Evolutionary conservation across 768 basidiomycete genomes (phyloP).

Genomic region (Sistotremastrum niveocremeum): DNA sequence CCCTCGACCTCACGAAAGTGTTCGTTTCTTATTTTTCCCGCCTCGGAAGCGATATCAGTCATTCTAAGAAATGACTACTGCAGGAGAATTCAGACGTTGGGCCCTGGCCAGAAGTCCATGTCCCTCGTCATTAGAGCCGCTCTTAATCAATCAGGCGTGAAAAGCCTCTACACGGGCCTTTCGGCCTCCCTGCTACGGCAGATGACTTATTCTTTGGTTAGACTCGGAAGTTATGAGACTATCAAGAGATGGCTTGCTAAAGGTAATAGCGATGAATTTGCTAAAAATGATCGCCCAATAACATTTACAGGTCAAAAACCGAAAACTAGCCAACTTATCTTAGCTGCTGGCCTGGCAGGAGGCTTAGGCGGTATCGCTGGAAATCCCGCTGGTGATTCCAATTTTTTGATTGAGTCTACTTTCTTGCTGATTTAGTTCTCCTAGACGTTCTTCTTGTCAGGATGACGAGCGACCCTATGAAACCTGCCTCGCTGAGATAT

Average conservation of each 20-base stretch:
- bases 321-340: conserved; percentile 40
- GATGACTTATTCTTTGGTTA: conserved; percentile 84
- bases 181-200: conserved; percentile 76
- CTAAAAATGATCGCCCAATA: conserved; percentile 25
- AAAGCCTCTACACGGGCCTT: conserved; percentile 68
- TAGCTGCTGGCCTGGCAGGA: conserved; percentile 60
- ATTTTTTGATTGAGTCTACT: background rate
- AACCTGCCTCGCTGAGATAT: conserved; percentile 60
- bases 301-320: conserved; percentile 13
- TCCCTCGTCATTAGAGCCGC: conserved; percentile 50
- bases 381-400: conserved; percentile 56
- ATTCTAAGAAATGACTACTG: background rate
- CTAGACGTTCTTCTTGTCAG: conserved; percentile 62
- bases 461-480: conserved; percentile 79
- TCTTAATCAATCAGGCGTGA: conserved; percentile 51
- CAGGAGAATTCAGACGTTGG: conserved; percentile 75
- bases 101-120: conserved; percentile 47
- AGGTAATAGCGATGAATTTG: conserved; percentile 8
- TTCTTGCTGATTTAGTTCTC: background rate
- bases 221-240: conserved; percentile 71
- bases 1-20: conserved; percentile 80
- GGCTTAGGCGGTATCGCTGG: conserved; percentile 74
- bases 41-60: conserved; percentile 1
- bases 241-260: conserved; percentile 39
- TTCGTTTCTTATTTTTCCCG: conserved; percentile 19